Conservation (phyloP, 2,329 filamentous ascomycete species). For the Aspergillus spinulosporus region DNA sequence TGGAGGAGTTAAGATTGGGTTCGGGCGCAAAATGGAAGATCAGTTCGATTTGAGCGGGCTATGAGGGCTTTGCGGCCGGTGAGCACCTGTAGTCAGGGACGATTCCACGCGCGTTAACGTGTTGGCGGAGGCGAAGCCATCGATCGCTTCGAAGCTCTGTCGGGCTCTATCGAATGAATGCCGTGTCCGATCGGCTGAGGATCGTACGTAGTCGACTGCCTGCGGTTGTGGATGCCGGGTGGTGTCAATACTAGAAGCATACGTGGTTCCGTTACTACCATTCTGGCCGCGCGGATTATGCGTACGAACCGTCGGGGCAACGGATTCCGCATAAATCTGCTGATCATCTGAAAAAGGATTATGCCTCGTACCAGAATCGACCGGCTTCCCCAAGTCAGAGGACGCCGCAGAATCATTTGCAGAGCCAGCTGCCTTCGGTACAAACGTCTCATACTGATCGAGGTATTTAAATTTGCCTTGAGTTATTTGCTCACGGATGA, state of each 20-base stretch:
- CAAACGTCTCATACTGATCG: slow-evolving; percentile 55
- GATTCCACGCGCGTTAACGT: slow-evolving; percentile 83
- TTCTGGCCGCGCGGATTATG: slow-evolving; percentile 83
- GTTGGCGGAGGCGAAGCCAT: slow-evolving; percentile 88
- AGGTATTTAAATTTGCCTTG: slow-evolving; percentile 80
- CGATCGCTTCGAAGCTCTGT: slow-evolving; percentile 80
- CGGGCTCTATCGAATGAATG: slow-evolving; percentile 83
- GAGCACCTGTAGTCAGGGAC: slow-evolving; percentile 41
- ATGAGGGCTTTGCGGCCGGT: slow-evolving; percentile 32
- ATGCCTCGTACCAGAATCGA: slow-evolving; percentile 58
- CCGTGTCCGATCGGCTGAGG: slow-evolving; percentile 83
- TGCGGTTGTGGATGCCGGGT: slow-evolving; percentile 55
- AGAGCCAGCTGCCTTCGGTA: slow-evolving; percentile 46
- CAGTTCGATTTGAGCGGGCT: slow-evolving; percentile 37
- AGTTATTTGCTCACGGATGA: slow-evolving; percentile 87
- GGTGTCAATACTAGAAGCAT: slow-evolving; percentile 59
- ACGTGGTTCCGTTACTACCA: slow-evolving; percentile 91
- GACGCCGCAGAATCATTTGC: slow-evolving; percentile 44
- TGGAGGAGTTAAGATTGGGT: slow-evolving; percentile 26
- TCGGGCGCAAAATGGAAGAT: slow-evolving; percentile 36
- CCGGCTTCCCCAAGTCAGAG: slow-evolving; percentile 47
- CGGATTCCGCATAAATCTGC: slow-evolving; percentile 88
- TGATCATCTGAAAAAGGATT: slow-evolving; percentile 78
- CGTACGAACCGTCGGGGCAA: slow-evolving; percentile 72
- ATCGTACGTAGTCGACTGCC: slow-evolving; percentile 60